Base-by-base conservation (phyloP, 345 rosid species). In the Reutealis trisperma region DNA sequence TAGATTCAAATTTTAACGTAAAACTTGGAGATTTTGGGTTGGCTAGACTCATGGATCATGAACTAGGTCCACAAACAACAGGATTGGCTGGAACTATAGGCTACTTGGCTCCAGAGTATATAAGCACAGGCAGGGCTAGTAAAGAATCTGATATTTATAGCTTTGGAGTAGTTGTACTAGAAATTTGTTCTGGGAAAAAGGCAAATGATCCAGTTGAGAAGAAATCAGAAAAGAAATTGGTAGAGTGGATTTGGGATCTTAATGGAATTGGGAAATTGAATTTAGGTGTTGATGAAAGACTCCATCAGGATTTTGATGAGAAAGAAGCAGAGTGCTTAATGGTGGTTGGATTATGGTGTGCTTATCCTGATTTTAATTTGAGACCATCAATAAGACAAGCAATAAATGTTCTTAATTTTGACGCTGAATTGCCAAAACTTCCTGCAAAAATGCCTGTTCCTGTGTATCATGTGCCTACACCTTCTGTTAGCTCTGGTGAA, bases 11-110 rank as follows among this genome's bases (percentile, higher is more conserved):
- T 51, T 91, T 91, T 75, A 84, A 80, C n/a, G 90, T 77, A 74
- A 91, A 87, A 84, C 88, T 91, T 1, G 88, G 91, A 22, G 93
- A 91, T 79, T 89, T 91, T 8, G 91, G 93, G 44, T 78, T 91
- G 6, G 93, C 94, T 15, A 42, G 70, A 27, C 69, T 74, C 0
- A 49, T 74, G 77, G 77, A 74, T 13, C 77, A 74, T 30, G 77
- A 74, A 2, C 51, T 49, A 5, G 49, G 77, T 47, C 70, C 70
- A 5, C 82, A 63, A 51, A 89, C 90, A 0, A 89, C 95, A 0
- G 82, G 86, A 64, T 18, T 86, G 70, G 95, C 87, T 0, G 89
- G 86, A 21, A 91, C 91, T 0, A 76, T 87, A 0, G 90, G 90
- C 4, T 87, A 91, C 82, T 15, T 89, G 84, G 84, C 93, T 24